Percentiles rank a stretch among this genome's conserved stretches.
Evolutionary conservation across 306 rosid species (phyloP).

Genomic region (Dryas alaskensis): DNA sequence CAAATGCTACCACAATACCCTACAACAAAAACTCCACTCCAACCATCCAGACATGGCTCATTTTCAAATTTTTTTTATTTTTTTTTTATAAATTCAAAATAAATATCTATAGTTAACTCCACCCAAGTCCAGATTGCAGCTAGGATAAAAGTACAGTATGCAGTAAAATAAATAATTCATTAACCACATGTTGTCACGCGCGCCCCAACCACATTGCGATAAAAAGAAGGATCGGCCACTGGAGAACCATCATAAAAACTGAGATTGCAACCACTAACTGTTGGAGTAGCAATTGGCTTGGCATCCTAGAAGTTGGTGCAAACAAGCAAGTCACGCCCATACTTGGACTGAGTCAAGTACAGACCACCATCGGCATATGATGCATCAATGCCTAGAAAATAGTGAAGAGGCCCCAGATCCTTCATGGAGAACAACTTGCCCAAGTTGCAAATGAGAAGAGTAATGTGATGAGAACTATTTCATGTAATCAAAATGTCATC

Average conservation of each 20-base stretch:
- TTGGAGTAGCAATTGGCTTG: not conserved
- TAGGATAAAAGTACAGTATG: constrained; percentile 15
- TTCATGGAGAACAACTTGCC: not conserved
- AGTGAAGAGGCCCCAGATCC: not conserved
- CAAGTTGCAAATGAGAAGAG: too few species aligned
- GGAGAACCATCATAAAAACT: not conserved
- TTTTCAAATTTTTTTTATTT: not conserved
- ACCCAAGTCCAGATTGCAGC: not conserved
- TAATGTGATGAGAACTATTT: too few species aligned
- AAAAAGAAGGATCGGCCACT: not conserved
- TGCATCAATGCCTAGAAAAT: not conserved
- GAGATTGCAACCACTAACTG: not conserved
- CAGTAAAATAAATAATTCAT: constrained; percentile 29
- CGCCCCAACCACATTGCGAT: not conserved
- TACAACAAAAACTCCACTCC: too few species aligned
- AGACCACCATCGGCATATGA: not conserved
- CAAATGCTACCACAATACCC: too few species aligned
- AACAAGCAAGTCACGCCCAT: not conserved
- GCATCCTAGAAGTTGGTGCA: not conserved
- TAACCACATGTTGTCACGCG: not conserved
- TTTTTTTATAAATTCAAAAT: not conserved
- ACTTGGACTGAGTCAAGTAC: not conserved
- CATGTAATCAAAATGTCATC: not conserved
- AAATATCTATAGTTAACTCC: not conserved
- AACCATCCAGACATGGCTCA: not conserved